Base-by-base conservation (phyloP, 306 rosid species). In the Prunus mume region DNA sequence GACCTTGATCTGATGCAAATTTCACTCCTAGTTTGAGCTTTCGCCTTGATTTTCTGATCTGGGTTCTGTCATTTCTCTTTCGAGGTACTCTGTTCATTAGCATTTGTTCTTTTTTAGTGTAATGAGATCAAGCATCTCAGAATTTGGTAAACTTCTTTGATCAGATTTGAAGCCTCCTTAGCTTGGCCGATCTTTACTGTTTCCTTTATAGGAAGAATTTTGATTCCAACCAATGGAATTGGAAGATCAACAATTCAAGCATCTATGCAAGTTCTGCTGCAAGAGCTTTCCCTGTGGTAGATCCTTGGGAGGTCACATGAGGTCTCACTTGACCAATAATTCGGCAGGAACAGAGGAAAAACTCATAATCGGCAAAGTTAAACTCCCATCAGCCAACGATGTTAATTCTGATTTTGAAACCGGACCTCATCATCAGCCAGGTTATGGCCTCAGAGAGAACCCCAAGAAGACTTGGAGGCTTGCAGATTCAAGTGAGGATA, bases 231-330 rank as follows among this genome's bases (percentile, higher is more conserved):
- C 34, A 80, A 91, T 87, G 93, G 93, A 88, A 65, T 47, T 47
- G 14, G 87, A 79, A 81, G 79, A 78, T 66, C 83, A 68, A 85
- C 84, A 74, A 73, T 60, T 84, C 25, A 87, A 87, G 84, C 89
- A 93, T 67, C 81, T 74, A 22, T 93, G 98, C 90, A 94, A 94
- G 83, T 86, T 87, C 86, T 94, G 98, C 83, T 77, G 69, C 82
- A 94, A 87, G 88, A 84, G 86, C 47, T 94, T 94, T 72, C 90
- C 91, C 45, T 88, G 96, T 73, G 97, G 94, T 0, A 90, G 97
- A 94, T 91, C 98, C 17, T 84, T 94, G 78, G 98, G 98, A 45
- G 97, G 97, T 32, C 98, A 94, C 85, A 90, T 94, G 95, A 94
- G 93, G 93, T 94, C 96, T 78, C 97, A 94, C 79, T 66, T 87